phyloP scores from a whole-genome alignment of 768 basidiomycete genomes.

The Hemileccinum rubropunctum region DNA sequence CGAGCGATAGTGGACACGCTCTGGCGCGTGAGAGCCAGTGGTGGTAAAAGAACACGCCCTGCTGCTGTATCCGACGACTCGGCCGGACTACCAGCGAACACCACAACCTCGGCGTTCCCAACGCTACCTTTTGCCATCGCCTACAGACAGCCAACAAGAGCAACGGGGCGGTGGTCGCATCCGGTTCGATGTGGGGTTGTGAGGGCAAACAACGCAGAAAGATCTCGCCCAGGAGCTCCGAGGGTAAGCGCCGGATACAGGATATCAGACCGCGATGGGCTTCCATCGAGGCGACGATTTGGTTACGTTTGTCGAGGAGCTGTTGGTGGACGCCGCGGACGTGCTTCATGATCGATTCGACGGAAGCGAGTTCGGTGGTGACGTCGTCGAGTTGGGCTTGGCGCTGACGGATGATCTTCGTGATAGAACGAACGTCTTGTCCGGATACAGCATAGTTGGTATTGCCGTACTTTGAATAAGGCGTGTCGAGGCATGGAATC shows the following conservation, averaged over 20 bases:
- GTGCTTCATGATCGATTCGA: constrained; percentile 13
- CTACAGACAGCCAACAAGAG: constrained; percentile 40
- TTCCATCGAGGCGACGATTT: constrained; percentile 15
- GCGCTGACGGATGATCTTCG: constrained; percentile 13
- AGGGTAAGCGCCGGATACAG: constrained; percentile 37
- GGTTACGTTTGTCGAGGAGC: constrained; percentile 11
- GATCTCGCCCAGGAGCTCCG: constrained; percentile 47
- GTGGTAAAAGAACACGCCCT: constrained; percentile 12
- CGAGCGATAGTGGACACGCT: constrained; percentile 20
- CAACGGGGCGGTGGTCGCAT: constrained; percentile 31
- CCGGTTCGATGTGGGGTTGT: constrained; percentile 23
- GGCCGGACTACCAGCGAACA: constrained; percentile 34
- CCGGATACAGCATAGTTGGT: constrained; percentile 15
- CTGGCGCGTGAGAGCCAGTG: constrained; percentile 21
- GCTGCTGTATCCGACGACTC: constrained; percentile 6
- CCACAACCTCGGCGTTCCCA: constrained; percentile 46
- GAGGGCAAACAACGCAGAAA: constrained; percentile 39
- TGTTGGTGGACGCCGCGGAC: constrained; percentile 7
- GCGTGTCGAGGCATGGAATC: constrained; percentile 17
- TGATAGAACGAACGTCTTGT: constrained; percentile 10
- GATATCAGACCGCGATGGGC: constrained; percentile 22
- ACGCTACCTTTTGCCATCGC: constrained; percentile 40
- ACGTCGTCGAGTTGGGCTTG: constrained; percentile 14
- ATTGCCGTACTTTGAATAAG: constrained; percentile 12
- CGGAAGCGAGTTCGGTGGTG: constrained; percentile 8